phyloP scores from a whole-genome alignment of 164 flowering plant species.

The grape (Vitis vinifera) region ASM3070453v1 NC_081812.1:20236501-20237000 shows the following conservation, averaged over 20 bases:
- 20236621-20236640: conserved; percentile 57
- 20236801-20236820: conserved; percentile 31
- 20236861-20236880: conserved; percentile 39
- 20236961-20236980: conserved; percentile 40
- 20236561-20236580: conserved; percentile 13
- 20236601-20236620: conserved; percentile 55
- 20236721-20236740: conserved; percentile 35
- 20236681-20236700: conserved; percentile 19
- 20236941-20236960: conserved; percentile 42
- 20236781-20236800: conserved; percentile 32
- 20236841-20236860: conserved; percentile 15
- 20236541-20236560: conserved; percentile 13
- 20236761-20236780: conserved; percentile 43
- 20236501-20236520: conserved; percentile 8
- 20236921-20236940: conserved; percentile 69
- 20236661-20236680: conserved; percentile 86
- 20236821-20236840: conserved; percentile 10
- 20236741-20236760: conserved; percentile 46
- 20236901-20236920: conserved; percentile 44
- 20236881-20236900: conserved; percentile 34
- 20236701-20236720: not conserved
- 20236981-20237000: conserved; percentile 50
- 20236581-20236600: conserved; percentile 14
- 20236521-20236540: conserved; percentile 3
- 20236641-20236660: conserved; percentile 60